Evolutionary conservation across 2,329 filamentous ascomycete species (phyloP), one percentile per base, ranked within the genome.

Genomic region (Colletotrichum karsti): DNA sequence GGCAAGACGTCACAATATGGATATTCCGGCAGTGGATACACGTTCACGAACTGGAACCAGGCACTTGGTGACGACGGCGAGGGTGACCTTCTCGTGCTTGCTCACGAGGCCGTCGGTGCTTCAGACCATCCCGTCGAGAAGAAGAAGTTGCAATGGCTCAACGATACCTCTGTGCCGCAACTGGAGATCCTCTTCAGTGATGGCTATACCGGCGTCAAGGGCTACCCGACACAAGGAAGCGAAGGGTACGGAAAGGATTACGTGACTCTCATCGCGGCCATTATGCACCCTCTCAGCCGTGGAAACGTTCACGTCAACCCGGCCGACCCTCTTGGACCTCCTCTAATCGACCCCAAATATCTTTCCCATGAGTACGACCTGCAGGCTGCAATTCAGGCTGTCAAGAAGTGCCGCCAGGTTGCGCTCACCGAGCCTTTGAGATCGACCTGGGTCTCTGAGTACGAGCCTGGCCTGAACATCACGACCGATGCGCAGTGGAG

Each of bases 141-240:
- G 67, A 80, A 79, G 66, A 84, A 83, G 70, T 68, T 84, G 1
- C 70, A 78, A 4, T 77, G 81, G 65, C 74, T 85, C 37, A 73
- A 74, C 10, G 72, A 82, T 56, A 68, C 70, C 4, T 67, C 68
- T 7, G 76, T 83, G 5, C 80, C 82, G 1, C 78, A 83, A 61
- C 69, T 82, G 0, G 81, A 84, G 70, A 68, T 83, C n/a, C 79
- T 83, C 48, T 81, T 84, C 69, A 80, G 79, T 1, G 81, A 84
- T 62, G 80, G 80, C 2, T 84, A 83, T 71, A 81, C 80, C 2
- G 82, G 82, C 12, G 69, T 76, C 42, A 78, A 78, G 67, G 77
- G 79, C 10, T 79, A 79, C 55, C 76, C 77, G 1, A 50, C 73
- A 1, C n/a, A 39, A 61, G 74, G n/a, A 60, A 71, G 18, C 9